Evolutionary conservation across 2,329 filamentous ascomycete genomes (phyloP), one percentile per base, ranked within the genome.

Genomic region (Coniochaeta sp.): DNA sequence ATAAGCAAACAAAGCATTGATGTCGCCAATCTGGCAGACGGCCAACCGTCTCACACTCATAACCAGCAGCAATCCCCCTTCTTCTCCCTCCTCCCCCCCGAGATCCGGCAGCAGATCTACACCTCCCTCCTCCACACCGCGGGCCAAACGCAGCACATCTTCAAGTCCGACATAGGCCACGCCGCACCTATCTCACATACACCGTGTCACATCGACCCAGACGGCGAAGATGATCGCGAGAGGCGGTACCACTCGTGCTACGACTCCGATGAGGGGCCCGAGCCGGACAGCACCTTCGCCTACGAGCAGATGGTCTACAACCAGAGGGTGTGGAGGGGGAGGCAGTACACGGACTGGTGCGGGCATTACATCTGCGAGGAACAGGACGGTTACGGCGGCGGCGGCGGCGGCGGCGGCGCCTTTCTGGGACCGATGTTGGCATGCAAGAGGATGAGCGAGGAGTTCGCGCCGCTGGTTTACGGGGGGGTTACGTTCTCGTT

Each of bases 311-410:
- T 3, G 10, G n/a, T 28, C 26, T 18, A 48, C n/a, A 12, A 31
- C n/a, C 14, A 48, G 26, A 48, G 3, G 13, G 8, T 31, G 13
- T 48, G 45, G 45, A 31, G 28, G 12, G 45, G n/a, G 3, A 24
- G 45, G 10, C 45, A 48, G 45, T 48, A 48, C 27, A 48, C 45
- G 5, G 45, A 48, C 45, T 48, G 45, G 45, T 48, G 45, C 26
- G 30, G 30, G 3, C 45, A 48, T 9, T 48, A 26, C 24, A 24
- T 18, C 8, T 48, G 45, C n/a, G 45, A 48, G 18, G 45, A 48
- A n/a, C n/a, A n/a, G n/a, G n/a, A n/a, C n/a, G n/a, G n/a, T n/a
- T n/a, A n/a, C n/a, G n/a, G n/a, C n/a, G n/a, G n/a, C n/a, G n/a
- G n/a, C n/a, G n/a, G n/a, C n/a, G n/a, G n/a, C n/a, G n/a, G n/a